phyloP scores from a whole-genome alignment of 306 rosid genomes.

The Sicyos edulis region DNA sequence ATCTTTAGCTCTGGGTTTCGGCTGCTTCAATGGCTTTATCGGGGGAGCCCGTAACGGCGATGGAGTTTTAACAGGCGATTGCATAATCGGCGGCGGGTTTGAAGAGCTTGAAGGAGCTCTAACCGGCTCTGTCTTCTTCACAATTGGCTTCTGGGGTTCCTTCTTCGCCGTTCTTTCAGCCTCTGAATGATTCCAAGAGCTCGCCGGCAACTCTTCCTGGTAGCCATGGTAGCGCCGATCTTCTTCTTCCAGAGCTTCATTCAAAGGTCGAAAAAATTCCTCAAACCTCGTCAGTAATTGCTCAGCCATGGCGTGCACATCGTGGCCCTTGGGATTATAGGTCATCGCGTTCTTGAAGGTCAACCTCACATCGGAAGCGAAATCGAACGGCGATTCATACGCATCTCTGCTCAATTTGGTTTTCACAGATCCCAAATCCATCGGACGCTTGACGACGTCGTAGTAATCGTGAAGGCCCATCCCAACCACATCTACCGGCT shows the following conservation, averaged over 20 bases:
- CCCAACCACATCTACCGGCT: slow-evolving; percentile 55
- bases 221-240: slow-evolving; percentile 23
- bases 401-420: slow-evolving; percentile 37
- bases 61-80: slow-evolving; percentile 59
- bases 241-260: slow-evolving; percentile 38
- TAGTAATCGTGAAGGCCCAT: slow-evolving; percentile 80
- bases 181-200: slow-evolving; percentile 74
- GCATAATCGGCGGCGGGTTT: slow-evolving; percentile 36
- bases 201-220: slow-evolving; percentile 74
- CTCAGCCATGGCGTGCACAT: slow-evolving; percentile 54
- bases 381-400: slow-evolving; percentile 50
- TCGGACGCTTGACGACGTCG: slow-evolving; percentile 71
- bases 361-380: slow-evolving; percentile 62
- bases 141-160: slow-evolving; percentile 25
- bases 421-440: slow-evolving; percentile 93
- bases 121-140: slow-evolving; percentile 30
- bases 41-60: slow-evolving; percentile 54
- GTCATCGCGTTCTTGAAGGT: slow-evolving; percentile 76
- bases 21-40: slow-evolving; percentile 74
- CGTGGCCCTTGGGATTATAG: slow-evolving; percentile 80
- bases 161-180: slow-evolving; percentile 37
- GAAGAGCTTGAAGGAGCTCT: slow-evolving; percentile 45
- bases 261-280: slow-evolving; percentile 52
- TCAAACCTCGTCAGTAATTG: slow-evolving; percentile 56
- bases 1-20: slow-evolving; percentile 92